Evolutionary conservation across 257 asterid genomes (phyloP), one percentile per base, ranked within the genome.

Genomic region (Striga asiatica): DNA sequence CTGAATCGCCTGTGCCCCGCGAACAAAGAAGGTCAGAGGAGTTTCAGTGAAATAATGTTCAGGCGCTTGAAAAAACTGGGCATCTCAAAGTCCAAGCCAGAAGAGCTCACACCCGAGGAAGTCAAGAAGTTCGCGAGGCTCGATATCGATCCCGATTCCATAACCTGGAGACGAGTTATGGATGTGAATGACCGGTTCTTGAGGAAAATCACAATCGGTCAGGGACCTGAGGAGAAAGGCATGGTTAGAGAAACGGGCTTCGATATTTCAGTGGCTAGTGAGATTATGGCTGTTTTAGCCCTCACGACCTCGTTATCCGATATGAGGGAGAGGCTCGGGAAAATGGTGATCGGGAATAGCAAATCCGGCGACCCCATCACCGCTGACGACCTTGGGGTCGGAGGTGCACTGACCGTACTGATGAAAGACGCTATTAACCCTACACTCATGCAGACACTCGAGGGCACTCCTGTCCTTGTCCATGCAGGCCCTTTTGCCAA

Each of bases 171-270:
- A 67, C 81, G 98, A 70, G 97, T 92, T 25, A 84, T 88, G 95
- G 98, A 88, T 58, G 93, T 92, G 13, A 92, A 92, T 29, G 98
- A 92, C 64, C 81, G 97, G 16, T 92, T 92, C 76, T 68, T 92
- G 74, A 84, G 98, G 76, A 84, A 84, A 70, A 92, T 92, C 14
- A 70, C 91, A 0, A 45, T 92, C 21, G 98, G 98, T 23, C 94
- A 84, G 75, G 98, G 97, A 20, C 98, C 98, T 4, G 98, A 92
- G 68, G 98, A 92, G 66, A 92, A 92, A 59, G 98, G 98, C 29
- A 87, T 82, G 97, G 84, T 82, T 7, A 73, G 98, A 66, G 98
- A 88, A 73, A 92, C 98, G 0, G 98, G 93, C 31, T 92, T 92
- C 47, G 97, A 92, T 67, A 92, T 92, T 41, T 75, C 97, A 6